These are phyloP conservation scores for Chalaropsis ovoidea DNA, from an alignment of 2,329 filamentous ascomycete species.

Conservation along the genomic window DNA sequence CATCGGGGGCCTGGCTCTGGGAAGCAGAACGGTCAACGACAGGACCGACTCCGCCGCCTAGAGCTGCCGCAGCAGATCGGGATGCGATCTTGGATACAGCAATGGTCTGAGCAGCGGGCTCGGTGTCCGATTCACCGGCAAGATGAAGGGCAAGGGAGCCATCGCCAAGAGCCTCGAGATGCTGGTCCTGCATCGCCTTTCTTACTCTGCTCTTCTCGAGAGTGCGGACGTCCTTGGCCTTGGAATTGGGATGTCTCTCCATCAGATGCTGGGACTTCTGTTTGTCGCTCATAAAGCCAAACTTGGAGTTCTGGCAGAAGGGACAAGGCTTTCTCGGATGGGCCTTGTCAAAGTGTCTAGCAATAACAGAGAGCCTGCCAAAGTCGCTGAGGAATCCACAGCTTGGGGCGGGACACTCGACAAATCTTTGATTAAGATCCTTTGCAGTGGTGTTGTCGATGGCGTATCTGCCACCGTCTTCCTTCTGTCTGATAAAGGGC, in stretches of 20 bases:
- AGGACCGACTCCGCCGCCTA: neutral
- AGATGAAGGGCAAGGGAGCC: neutral
- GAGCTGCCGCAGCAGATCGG: neutral
- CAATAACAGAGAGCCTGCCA: slow-evolving; percentile 5
- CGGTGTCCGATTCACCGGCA: neutral
- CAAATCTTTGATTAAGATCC: neutral
- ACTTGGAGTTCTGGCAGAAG: slow-evolving; percentile 11
- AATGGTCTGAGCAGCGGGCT: neutral
- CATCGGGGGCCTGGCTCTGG: neutral
- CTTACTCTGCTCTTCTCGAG: neutral
- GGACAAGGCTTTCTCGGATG: slow-evolving; percentile 15
- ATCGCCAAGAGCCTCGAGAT: neutral
- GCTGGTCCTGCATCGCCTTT: neutral
- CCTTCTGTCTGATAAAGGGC: slow-evolving; percentile 3
- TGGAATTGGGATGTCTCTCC: neutral
- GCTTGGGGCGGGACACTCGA: slow-evolving; percentile 20
- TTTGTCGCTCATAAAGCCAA: slow-evolving; percentile 10
- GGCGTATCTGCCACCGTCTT: neutral
- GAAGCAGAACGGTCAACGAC: slow-evolving; percentile 13
- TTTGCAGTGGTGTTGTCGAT: neutral
- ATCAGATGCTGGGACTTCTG: slow-evolving; percentile 11
- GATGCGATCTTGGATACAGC: neutral
- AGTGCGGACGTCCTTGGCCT: neutral
- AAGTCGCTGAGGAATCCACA: slow-evolving; percentile 18
- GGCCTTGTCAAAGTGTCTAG: slow-evolving; percentile 16